Conservation (phyloP, 345 rosid species). For the Anastatica hierochuntica region DNA sequence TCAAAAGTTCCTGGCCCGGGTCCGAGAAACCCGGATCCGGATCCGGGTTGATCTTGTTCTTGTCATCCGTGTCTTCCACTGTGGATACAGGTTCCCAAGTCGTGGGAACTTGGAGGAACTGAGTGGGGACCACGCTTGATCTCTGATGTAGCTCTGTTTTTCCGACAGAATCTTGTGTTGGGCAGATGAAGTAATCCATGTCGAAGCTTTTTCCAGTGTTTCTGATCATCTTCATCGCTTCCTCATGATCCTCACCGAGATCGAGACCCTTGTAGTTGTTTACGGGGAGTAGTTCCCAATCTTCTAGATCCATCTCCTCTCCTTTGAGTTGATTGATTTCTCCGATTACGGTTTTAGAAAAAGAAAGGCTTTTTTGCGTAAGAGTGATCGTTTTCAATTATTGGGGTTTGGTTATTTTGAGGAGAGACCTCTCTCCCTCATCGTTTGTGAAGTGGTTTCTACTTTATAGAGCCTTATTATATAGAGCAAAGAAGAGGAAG, state of each 20-base stretch:
- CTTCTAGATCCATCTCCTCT: conserved; percentile 74
- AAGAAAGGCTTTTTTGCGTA: background rate
- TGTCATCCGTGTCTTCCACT: conserved; percentile 20
- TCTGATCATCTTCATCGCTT: conserved; percentile 13
- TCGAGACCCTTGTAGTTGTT: conserved; percentile 30
- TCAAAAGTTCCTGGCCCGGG: no score
- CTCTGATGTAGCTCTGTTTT: conserved; percentile 25
- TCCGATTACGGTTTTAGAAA: no score
- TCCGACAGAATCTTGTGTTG: conserved; percentile 28
- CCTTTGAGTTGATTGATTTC: no score
- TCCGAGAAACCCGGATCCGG: no score
- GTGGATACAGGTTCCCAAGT: conserved; percentile 42
- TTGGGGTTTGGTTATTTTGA: background rate
- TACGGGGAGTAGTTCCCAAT: conserved; percentile 75
- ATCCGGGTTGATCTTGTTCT: conserved; percentile 13
- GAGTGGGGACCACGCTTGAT: conserved; percentile 29
- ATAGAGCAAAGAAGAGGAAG: conserved; percentile 6
- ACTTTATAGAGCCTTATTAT: conserved; percentile 9
- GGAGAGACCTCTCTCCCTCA: conserved; percentile 5
- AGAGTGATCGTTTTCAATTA: background rate
- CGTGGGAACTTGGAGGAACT: conserved; percentile 52
- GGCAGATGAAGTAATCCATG: conserved; percentile 61
- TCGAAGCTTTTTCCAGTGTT: conserved; percentile 30
- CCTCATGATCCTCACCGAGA: conserved; percentile 22
- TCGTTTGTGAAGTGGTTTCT: background rate